phyloP scores from a whole-genome alignment of 2,329 filamentous ascomycete genomes.

The Dothistroma septosporum region DNA sequence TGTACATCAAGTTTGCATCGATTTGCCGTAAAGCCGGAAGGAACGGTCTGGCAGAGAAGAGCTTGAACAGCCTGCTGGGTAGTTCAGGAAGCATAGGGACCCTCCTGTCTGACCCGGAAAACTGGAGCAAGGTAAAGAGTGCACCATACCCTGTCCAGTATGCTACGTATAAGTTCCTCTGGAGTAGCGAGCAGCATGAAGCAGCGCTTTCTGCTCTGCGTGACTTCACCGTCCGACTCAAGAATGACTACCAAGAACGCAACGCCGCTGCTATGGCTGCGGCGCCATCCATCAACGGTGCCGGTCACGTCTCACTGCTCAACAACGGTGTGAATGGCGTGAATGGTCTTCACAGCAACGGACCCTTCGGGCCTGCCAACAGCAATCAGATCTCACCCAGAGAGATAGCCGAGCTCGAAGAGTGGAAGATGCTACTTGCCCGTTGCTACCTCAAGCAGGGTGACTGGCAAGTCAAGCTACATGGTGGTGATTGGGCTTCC shows the following conservation, averaged over 20 bases:
- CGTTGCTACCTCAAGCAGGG: constrained; percentile 96
- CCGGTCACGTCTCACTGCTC: constrained; percentile 1
- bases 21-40: constrained; percentile 94
- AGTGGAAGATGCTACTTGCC: constrained; percentile 69
- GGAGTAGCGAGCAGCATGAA: constrained; percentile 73
- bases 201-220: constrained; percentile 57
- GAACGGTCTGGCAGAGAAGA: constrained; percentile 92
- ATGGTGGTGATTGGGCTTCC: constrained; percentile 84
- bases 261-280: constrained; percentile 33
- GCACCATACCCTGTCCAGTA: constrained; percentile 80
- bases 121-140: constrained; percentile 36
- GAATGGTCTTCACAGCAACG: constrained; percentile 40
- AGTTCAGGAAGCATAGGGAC: constrained; percentile 52
- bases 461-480: constrained; percentile 86
- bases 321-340: constrained; percentile 37
- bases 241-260: constrained; percentile 53
- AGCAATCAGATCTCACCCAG: constrained; percentile 34
- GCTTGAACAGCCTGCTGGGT: constrained; percentile 82
- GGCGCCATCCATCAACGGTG: constrained; percentile 44
- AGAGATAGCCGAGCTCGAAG: constrained; percentile 47
- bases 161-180: constrained; percentile 95
- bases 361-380: constrained; percentile 30
- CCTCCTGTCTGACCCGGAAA: constrained; percentile 20
- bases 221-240: constrained; percentile 58
- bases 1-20: constrained; percentile 99